Evolutionary conservation across 1,284 basidiomycete genomes (phyloP), one percentile per base, ranked within the genome.

Genomic region (Microbotryomycetes sp.): DNA sequence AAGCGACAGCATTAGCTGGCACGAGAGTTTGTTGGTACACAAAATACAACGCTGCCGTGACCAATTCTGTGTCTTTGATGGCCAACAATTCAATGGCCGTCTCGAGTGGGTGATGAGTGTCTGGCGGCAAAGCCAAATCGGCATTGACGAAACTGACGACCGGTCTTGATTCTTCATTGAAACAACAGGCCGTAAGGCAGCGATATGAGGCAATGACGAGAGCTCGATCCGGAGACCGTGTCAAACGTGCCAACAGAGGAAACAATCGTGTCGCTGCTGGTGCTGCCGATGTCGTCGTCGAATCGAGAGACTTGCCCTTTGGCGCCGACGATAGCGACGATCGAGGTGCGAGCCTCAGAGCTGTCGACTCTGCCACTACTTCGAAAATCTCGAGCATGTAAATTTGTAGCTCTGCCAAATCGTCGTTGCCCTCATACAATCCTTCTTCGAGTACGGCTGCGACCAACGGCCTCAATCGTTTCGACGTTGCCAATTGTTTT

Each of bases 1-100:
- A 88, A 3, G 83, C 81, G 69, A 86, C 86, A n/a, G 86, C 83
- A 81, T 88, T 86, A 2, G 83, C 77, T 14, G 85, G 82, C 70
- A 87, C 80, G 6, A 86, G 85, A 22, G 90, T 78, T 74, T 90
- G 86, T 12, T 82, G 78, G 72, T 89, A 88, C 12, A 92, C 74
- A 70, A 85, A 89, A 73, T 87, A 88, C 58, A 91, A 73, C 53
- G 82, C 82, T 3, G 83, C 82, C 54, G 87, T 84, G 3, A 86
- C 77, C 25, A 91, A 79, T 15, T 80, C 78, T 66, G 82, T 83
- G 76, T 91, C 89, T 49, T 79, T 71, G 70, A 88, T 81, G 0
- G 89, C 79, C n/a, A 88, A 85, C 7, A 90, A 80, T 69, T 85
- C 86, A 68, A 83, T 81, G 63, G 71, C 70, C 14, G 70, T 65